Conservation (phyloP, 2,329 filamentous ascomycete genomes). For the Paramyrothecium roridum region DNA sequence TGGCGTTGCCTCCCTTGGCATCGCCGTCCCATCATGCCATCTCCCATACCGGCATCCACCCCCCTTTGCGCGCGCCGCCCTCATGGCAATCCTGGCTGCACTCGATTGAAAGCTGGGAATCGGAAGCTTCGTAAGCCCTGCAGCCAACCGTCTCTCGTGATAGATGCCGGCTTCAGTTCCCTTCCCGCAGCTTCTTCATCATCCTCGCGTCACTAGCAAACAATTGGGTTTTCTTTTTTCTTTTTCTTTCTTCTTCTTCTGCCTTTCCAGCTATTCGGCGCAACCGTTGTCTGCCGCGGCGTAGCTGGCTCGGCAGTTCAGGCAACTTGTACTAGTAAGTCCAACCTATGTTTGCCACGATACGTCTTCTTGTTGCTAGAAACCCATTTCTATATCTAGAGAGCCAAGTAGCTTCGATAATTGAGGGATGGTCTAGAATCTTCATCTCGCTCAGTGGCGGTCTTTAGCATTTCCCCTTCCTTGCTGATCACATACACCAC, state of each 20-base stretch:
- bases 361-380: not conserved
- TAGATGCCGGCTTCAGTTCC: not conserved
- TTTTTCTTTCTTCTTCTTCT: not conserved
- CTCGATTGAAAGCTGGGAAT: not conserved
- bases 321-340: not conserved
- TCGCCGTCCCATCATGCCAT: not conserved
- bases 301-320: not conserved
- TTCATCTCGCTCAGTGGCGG: not conserved
- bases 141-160: not conserved
- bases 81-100: not conserved
- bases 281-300: not conserved
- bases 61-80: not conserved
- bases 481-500: not conserved
- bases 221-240: not conserved
- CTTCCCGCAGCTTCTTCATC: not conserved
- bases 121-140: not conserved
- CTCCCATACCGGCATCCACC: not conserved
- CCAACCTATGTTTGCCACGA: not conserved
- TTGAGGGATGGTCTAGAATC: not conserved
- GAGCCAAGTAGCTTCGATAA: not conserved
- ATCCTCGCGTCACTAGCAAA: no score
- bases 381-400: not conserved
- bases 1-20: not conserved
- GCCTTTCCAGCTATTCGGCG: not conserved
- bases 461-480: not conserved